Percentiles rank a stretch among this genome's conserved stretches.
These are phyloP conservation scores for Quercus dentata DNA, from an alignment of 306 rosid species.

Conservation along the genomic window DNA sequence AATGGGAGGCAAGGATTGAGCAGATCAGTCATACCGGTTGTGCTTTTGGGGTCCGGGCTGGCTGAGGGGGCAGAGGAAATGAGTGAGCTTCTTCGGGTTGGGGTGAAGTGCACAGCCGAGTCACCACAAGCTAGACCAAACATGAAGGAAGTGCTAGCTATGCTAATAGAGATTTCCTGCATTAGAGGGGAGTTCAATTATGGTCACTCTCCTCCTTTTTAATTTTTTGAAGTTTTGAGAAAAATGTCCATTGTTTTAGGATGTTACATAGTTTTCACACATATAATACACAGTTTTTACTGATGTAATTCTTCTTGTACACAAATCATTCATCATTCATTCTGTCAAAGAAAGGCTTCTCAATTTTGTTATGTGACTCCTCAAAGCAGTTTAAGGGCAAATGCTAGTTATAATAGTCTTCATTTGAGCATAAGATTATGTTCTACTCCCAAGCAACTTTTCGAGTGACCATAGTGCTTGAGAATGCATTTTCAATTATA, in stretches of 20 bases:
- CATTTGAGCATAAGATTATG: too few species aligned
- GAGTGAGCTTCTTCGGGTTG: slow-evolving; percentile 66
- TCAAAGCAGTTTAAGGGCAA: too few species aligned
- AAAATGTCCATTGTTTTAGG: slow-evolving; percentile 21
- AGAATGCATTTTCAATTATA: too few species aligned
- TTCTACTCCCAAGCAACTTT: too few species aligned
- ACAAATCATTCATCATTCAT: slow-evolving; percentile 43
- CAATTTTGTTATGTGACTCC: slow-evolving; percentile 19
- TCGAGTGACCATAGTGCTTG: too few species aligned
- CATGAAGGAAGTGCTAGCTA: slow-evolving; percentile 90
- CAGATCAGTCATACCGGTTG: slow-evolving; percentile 40
- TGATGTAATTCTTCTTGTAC: slow-evolving; percentile 37
- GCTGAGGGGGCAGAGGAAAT: slow-evolving; percentile 77
- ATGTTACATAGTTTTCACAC: slow-evolving; percentile 23
- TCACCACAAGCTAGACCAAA: slow-evolving; percentile 69
- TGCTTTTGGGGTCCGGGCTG: slow-evolving; percentile 58
- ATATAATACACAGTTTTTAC: slow-evolving; percentile 7
- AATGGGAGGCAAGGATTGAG: slow-evolving; percentile 39
- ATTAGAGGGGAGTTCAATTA: slow-evolving; percentile 35
- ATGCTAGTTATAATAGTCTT: too few species aligned
- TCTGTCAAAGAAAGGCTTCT: slow-evolving; percentile 14
- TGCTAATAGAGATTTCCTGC: slow-evolving; percentile 44
- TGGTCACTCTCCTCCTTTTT: slow-evolving; percentile 30
- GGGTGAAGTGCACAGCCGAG: slow-evolving; percentile 76
- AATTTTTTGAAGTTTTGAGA: background rate